These are phyloP conservation scores for Iris pallida DNA, from an alignment of 116 monocot genomes.

Conservation along the genomic window DNA sequence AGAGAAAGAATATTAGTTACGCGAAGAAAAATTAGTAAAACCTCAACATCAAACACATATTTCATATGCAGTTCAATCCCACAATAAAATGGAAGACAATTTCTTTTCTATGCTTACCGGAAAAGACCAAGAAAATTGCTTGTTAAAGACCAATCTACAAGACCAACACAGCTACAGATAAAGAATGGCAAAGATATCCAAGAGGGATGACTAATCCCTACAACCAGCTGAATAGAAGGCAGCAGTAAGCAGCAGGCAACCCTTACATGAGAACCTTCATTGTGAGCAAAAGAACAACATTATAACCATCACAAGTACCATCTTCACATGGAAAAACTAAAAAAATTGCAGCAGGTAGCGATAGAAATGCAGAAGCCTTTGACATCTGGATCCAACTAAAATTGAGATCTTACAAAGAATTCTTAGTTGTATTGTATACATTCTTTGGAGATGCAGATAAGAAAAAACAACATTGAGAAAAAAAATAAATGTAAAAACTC, in stretches of 20 bases:
- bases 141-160: conserved; percentile 95
- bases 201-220: conserved; percentile 86
- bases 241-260: conserved; percentile 70
- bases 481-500: too few relatives aligned
- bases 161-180: conserved; percentile 87
- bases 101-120: conserved; percentile 40
- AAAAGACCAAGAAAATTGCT: conserved; percentile 96
- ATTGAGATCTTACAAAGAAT: too few relatives aligned
- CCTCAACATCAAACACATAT: neutral
- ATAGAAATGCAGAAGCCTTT: too few relatives aligned
- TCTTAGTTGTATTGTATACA: too few relatives aligned
- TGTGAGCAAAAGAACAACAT: too few relatives aligned
- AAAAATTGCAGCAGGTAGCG: too few relatives aligned
- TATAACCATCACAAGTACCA: too few relatives aligned
- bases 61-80: conserved; percentile 7
- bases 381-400: too few relatives aligned
- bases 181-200: conserved; percentile 94
- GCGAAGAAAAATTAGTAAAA: neutral
- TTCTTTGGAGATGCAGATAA: too few relatives aligned
- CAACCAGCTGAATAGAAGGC: conserved; percentile 83
- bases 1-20: conserved; percentile 8
- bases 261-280: conserved; percentile 72
- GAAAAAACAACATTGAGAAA: too few relatives aligned
- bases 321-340: too few relatives aligned
- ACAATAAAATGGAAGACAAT: neutral